These are phyloP conservation scores for Paratinospora sagittata DNA, from an alignment of 164 flowering plant species.

Conservation along the genomic window DNA sequence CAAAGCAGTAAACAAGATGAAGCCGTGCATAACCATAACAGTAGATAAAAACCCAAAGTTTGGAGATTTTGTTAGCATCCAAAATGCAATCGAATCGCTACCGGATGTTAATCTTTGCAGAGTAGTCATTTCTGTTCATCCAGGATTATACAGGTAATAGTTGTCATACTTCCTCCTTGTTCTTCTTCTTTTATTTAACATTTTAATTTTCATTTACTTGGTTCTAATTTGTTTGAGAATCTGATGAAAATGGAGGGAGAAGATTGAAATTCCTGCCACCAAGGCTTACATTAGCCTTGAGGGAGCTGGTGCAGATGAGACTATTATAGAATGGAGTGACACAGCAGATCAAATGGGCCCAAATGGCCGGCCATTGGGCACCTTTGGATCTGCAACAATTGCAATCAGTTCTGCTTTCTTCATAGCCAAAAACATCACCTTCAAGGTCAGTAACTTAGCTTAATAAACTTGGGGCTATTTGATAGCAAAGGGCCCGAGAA, in stretches of 20 bases:
- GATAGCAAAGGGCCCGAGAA: too few relatives aligned
- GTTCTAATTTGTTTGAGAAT: neutral
- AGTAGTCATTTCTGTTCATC: slow-evolving; percentile 40
- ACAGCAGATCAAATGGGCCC: slow-evolving; percentile 39
- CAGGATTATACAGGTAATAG: slow-evolving; percentile 50
- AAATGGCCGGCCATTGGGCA: slow-evolving; percentile 42
- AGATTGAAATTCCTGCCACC: slow-evolving; percentile 44
- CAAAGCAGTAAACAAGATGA: slow-evolving; percentile 30
- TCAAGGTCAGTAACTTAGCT: slow-evolving; percentile 35
- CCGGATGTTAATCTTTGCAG: slow-evolving; percentile 35
- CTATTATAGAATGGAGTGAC: slow-evolving; percentile 51
- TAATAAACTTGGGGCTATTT: too few relatives aligned
- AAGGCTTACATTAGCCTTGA: slow-evolving; percentile 39
- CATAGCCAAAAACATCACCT: slow-evolving; percentile 53
- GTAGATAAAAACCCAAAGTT: slow-evolving; percentile 30
- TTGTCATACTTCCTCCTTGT: neutral
- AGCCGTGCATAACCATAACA: slow-evolving; percentile 34
- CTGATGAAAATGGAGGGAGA: slow-evolving; percentile 37
- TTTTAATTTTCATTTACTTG: neutral
- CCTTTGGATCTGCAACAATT: slow-evolving; percentile 48
- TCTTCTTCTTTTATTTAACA: neutral
- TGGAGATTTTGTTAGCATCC: slow-evolving; percentile 33
- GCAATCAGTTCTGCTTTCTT: slow-evolving; percentile 47
- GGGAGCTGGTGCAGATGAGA: slow-evolving; percentile 46
- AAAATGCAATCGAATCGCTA: slow-evolving; percentile 46